Evolutionary conservation across 2,329 filamentous ascomycete species (phyloP).

Genomic region (Bipolaris bicolor): DNA sequence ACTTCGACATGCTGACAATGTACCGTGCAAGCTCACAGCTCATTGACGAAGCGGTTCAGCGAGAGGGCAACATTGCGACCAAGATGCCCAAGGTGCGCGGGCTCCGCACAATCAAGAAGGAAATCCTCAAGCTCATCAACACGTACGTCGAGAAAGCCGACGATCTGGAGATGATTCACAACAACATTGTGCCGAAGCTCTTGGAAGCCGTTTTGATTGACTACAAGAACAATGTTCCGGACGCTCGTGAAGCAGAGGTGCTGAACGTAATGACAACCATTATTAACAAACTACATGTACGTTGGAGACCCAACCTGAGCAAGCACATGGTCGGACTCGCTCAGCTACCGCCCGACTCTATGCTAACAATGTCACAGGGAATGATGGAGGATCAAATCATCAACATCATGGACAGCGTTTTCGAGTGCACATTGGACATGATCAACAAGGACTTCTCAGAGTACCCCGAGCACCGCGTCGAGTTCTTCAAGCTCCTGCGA

Average conservation of each 20-base stretch:
- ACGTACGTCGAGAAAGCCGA: slow-evolving; percentile 98
- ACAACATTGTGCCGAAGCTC: slow-evolving; percentile 93
- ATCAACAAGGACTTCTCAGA: slow-evolving; percentile 99
- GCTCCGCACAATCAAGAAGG: slow-evolving; percentile 97
- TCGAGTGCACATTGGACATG: slow-evolving; percentile 98
- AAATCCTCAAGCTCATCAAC: slow-evolving; percentile 97
- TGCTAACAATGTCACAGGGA: slow-evolving; percentile 59
- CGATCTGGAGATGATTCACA: slow-evolving; percentile 89
- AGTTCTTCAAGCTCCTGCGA: slow-evolving; percentile 96
- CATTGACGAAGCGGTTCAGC: slow-evolving; percentile 89
- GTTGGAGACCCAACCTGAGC: slow-evolving; percentile 63
- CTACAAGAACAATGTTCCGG: slow-evolving; percentile 95
- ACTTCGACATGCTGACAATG: slow-evolving; percentile 99
- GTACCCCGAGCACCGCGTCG: slow-evolving; percentile 97
- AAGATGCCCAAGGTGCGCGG: slow-evolving; percentile 98
- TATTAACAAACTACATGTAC: slow-evolving; percentile 93
- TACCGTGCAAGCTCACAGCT: slow-evolving; percentile 95
- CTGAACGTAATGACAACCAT: slow-evolving; percentile 97
- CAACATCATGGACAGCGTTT: slow-evolving; percentile 97
- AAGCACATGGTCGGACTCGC: slow-evolving; percentile 55
- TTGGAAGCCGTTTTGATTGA: slow-evolving; percentile 92
- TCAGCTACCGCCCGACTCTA: slow-evolving; percentile 13
- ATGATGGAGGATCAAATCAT: slow-evolving; percentile 99
- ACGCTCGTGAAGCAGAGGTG: slow-evolving; percentile 94
- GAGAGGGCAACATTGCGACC: slow-evolving; percentile 91